These are phyloP conservation scores for Beauveria scarabaeidicola DNA, from an alignment of 2,329 filamentous ascomycete species.

Conservation along the genomic window DNA sequence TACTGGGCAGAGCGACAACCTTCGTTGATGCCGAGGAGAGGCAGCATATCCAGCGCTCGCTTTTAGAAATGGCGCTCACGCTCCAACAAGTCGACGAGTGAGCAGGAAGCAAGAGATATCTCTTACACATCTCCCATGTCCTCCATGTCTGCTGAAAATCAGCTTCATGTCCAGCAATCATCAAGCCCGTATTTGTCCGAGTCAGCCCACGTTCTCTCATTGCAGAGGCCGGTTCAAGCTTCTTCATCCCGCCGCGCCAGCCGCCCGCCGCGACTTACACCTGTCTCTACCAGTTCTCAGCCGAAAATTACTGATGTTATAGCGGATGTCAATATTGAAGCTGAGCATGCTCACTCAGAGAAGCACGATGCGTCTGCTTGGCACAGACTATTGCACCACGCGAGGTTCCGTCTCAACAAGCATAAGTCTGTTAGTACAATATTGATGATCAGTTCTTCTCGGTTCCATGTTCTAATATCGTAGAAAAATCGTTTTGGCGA, in stretches of 20 bases:
- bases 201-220: conserved; percentile 37
- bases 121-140: conserved; percentile 20
- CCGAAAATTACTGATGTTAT: not conserved
- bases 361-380: not conserved
- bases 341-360: not conserved
- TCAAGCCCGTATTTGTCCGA: conserved; percentile 39
- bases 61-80: conserved; percentile 34
- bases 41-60: conserved; percentile 25
- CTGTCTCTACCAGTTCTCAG: not conserved
- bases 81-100: conserved; percentile 29
- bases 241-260: conserved; percentile 7
- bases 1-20: conserved; percentile 53
- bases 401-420: not conserved
- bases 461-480: not conserved
- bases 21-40: conserved; percentile 21
- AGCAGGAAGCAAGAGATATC: conserved; percentile 19
- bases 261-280: conserved; percentile 11
- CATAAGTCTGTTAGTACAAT: not conserved
- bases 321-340: not conserved
- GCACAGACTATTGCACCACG: not conserved
- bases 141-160: conserved; percentile 14
- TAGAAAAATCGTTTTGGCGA: not conserved
- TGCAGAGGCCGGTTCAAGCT: conserved; percentile 28
- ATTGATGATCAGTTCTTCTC: too few relatives aligned
- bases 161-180: conserved; percentile 14